A percentile compares a stretch with the other conserved stretches of the same genome.
Conservation (phyloP, 257 asterid species). For the Apocynum venetum region DNA sequence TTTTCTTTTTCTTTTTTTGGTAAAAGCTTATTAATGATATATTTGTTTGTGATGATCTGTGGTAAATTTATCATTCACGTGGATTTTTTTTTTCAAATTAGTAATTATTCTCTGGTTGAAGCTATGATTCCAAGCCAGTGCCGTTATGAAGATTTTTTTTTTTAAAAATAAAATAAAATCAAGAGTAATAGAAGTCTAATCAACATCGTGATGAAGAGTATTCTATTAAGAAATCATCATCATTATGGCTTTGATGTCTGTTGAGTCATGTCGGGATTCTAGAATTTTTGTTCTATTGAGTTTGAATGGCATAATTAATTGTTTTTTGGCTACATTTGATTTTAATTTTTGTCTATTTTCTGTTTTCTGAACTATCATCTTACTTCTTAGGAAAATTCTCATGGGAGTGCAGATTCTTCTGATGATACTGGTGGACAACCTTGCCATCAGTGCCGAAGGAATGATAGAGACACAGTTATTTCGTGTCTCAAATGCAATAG, state of each 20-base stretch:
- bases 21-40: not conserved
- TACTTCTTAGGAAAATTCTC: slow-evolving; percentile 61
- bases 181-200: not conserved
- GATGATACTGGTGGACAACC: slow-evolving; percentile 84
- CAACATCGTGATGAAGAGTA: not conserved
- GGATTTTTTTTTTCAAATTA: too few species aligned
- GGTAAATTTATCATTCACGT: not conserved
- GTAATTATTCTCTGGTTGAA: not conserved
- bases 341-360: not conserved
- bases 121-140: not conserved
- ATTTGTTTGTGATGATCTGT: not conserved
- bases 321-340: not conserved
- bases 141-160: not conserved
- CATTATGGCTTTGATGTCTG: not conserved
- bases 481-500: slow-evolving; percentile 91
- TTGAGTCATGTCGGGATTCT: not conserved
- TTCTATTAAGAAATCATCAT: not conserved
- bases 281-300: not conserved
- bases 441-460: slow-evolving; percentile 90
- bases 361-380: slow-evolving; percentile 16
- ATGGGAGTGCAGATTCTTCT: slow-evolving; percentile 70
- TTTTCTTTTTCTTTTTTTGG: not conserved
- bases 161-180: too few species aligned
- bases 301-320: not conserved
- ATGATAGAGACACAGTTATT: slow-evolving; percentile 47